Evolutionary conservation across 2,329 filamentous ascomycete species (phyloP), one percentile per base, ranked within the genome.

Genomic region (Annulohypoxylon truncatum): DNA sequence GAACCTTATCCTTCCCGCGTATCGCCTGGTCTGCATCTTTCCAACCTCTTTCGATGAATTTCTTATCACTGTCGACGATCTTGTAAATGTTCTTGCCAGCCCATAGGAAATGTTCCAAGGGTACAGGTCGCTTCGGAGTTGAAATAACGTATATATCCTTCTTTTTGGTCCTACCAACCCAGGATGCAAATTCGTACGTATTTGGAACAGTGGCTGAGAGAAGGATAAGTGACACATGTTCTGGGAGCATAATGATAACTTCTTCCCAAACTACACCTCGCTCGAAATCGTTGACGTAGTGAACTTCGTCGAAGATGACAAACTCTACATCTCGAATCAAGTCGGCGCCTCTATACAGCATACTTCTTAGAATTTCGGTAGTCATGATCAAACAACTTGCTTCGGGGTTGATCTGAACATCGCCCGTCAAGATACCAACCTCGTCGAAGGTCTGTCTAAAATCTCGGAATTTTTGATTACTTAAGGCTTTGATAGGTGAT

Each of bases 71-170:
- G 73, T 96, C 93, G 12, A 99, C 96, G 73, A 99, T 97, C 79
- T 97, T 97, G 82, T 94, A 87, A 76, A 97, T 96, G 35, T 90
- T 88, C 78, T 97, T 98, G 62, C 91, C 92, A 3, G 94, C 94
- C 96, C 96, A 99, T 0, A 99, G 85, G 74, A 95, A 99, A 78
- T 99, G 96, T 74, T 99, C 96, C 1, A 99, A 82, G 0, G 96
- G 96, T 0, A 99, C 93, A 0, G 96, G 96, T 64, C 96, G 88
- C 79, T 99, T 99, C 0, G 94, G 90, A 0, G 96, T 99, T 0
- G 96, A 98, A 59, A 99, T 99, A 73, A 99, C 96, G 77, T 98
- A 99, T 31, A 99, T 98, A 74, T 99, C 92, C 80, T 97, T 98
- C 81, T 97, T 95, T 81, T 99, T 99, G 0, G 96, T 99, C 53